Evolutionary conservation across 139 green algal species (phyloP).

Genomic region (Asterochloris sp.): DNA sequence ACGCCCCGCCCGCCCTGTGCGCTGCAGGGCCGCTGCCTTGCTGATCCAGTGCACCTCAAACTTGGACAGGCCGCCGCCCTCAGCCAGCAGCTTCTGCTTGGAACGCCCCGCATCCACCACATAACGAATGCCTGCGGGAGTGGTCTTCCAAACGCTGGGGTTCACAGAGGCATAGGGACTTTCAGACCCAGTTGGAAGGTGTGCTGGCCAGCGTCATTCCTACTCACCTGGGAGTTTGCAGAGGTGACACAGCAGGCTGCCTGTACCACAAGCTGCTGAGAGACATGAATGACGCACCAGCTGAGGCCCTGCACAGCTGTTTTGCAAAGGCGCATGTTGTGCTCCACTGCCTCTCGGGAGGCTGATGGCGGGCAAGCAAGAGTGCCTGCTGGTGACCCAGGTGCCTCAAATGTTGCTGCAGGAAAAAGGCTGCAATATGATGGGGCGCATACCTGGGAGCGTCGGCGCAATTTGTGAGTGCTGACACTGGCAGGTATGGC

Average conservation of each 20-base stretch:
- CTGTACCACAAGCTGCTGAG: not conserved
- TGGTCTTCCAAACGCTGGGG: no score
- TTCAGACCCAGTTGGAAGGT: not conserved
- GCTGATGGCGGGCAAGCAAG: no score
- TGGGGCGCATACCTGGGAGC: no score
- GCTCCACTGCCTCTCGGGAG: no score
- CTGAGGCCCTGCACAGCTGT: not conserved
- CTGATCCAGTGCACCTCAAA: slow-evolving; percentile 86
- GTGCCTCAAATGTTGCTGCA: no score
- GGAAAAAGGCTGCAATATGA: no score
- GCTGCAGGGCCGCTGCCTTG: slow-evolving; percentile 83
- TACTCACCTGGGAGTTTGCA: no score
- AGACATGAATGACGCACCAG: no score
- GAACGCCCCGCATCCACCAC: slow-evolving; percentile 83
- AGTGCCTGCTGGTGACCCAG: no score
- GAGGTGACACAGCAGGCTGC: no score
- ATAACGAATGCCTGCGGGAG: slow-evolving; percentile 70
- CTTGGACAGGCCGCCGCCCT: slow-evolving; percentile 37
- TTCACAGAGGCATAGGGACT: not conserved
- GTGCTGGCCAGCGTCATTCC: not conserved
- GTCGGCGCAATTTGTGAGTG: no score
- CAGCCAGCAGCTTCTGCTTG: slow-evolving; percentile 80
- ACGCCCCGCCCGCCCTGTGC: slow-evolving; percentile 86
- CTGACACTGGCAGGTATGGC: no score
- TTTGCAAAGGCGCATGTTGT: not conserved